phyloP scores from a whole-genome alignment of 2,329 filamentous ascomycete species.

The Graphilbum fragrans region DNA sequence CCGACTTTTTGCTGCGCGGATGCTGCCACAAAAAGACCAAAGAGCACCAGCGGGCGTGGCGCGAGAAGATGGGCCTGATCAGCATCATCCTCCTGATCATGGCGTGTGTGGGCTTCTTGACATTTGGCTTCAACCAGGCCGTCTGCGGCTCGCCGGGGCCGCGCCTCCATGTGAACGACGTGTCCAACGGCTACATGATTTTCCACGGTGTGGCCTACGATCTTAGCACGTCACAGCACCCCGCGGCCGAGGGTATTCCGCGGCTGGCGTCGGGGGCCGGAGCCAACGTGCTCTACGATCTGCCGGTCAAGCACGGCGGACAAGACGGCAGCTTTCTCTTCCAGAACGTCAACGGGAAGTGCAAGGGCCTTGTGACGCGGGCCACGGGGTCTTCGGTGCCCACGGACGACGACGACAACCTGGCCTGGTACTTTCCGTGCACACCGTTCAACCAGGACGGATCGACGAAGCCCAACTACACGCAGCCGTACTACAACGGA shows the following conservation, averaged over 20 bases:
- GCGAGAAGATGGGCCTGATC: constrained; percentile 94
- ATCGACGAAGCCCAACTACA: constrained; percentile 63
- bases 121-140: constrained; percentile 85
- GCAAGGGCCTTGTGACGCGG: constrained; percentile 76
- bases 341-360: constrained; percentile 95
- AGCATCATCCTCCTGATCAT: constrained; percentile 87
- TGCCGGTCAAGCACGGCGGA: constrained; percentile 72
- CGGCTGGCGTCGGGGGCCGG: constrained; percentile 30
- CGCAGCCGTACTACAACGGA: constrained; percentile 64
- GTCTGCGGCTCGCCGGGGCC: constrained; percentile 67
- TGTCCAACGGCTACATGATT: constrained; percentile 79
- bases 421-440: constrained; percentile 98
- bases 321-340: constrained; percentile 94
- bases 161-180: constrained; percentile 72
- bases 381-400: constrained; percentile 65
- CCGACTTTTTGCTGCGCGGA: constrained; percentile 71
- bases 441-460: constrained; percentile 87
- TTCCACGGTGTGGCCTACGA: constrained; percentile 90
- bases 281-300: constrained; percentile 76
- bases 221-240: constrained; percentile 64
- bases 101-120: constrained; percentile 83
- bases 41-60: constrained; percentile 84
- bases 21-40: constrained; percentile 79
- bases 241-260: constrained; percentile 67
- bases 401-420: constrained; percentile 55